Base-by-base conservation (phyloP, 306 rosid genomes). In the Quercus rubra region DNA sequence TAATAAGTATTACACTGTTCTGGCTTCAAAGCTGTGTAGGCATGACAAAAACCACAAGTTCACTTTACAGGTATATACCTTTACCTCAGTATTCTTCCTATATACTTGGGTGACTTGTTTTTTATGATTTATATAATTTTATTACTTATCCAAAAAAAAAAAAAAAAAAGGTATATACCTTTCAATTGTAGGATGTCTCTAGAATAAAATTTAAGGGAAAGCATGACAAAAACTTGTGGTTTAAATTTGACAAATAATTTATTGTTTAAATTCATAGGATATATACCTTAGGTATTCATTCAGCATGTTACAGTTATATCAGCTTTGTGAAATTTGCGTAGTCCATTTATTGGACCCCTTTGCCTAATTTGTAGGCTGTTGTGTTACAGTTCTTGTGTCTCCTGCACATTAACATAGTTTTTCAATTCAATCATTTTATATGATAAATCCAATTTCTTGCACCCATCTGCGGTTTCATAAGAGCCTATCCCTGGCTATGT, bases 11-110 rank as follows among this genome's bases (percentile, higher is more conserved):
- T 95, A 92, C 81, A 87, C 97, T 28, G 85, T 88, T 68, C 87
- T 95, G 70, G 98, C 99, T 83, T 77, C 92, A 77, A 95, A 90
- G 84, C 83, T 95, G 90, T 95, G 99, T 11, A 95, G 87, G 82
- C 93, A 92, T 86, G 98, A 95, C 76, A 95, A 92, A 83, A 92
- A 91, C 84, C 98, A 95, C 86, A 95, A 91, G 86, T 92, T 95
- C 75, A 95, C 99, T 25, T 87, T 95, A 33, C 97, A 94, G 97
- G 98, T 94, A 83, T 64, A 8, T 8, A 8, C 46, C 46, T 41
- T 41, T 41, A 2, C 46, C 46, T 12, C 3, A 8, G 46, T 41
- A 41, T 41, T 8, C 46, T 41, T 38, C 12, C 12, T 41, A 3
- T 41, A 8, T 41, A 41, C 46, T 41, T 8, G 46, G 46, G 46